Percentiles rank a stretch among this genome's conserved stretches.
phyloP scores from a whole-genome alignment of 2,329 filamentous ascomycete genomes.

The Pseudocercospora pini-densiflorae region DNA sequence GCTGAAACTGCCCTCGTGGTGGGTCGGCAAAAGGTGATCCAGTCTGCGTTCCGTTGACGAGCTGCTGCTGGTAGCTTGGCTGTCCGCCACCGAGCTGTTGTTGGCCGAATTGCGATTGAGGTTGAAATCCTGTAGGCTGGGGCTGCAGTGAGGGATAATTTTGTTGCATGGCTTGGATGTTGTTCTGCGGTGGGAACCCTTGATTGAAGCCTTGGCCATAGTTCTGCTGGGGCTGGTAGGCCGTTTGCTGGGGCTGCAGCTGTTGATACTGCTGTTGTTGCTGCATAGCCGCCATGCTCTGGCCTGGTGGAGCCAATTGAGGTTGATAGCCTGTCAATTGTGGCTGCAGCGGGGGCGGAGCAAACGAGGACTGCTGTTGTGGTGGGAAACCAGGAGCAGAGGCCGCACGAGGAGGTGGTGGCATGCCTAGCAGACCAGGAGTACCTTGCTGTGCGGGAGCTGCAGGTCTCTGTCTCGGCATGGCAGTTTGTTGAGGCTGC shows the following conservation, averaged over 20 bases:
- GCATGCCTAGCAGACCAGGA: conserved; percentile 68
- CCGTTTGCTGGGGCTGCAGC: conserved; percentile 45
- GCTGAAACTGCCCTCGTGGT: conserved; percentile 48
- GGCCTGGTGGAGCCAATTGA: conserved; percentile 53
- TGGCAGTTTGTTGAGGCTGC: conserved; percentile 45
- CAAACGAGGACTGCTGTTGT: conserved; percentile 67
- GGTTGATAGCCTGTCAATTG: conserved; percentile 77
- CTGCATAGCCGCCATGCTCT: conserved; percentile 43
- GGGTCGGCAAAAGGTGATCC: conserved; percentile 62
- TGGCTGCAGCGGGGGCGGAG: conserved; percentile 74
- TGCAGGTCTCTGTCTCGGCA: conserved; percentile 69
- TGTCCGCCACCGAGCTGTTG: conserved; percentile 30
- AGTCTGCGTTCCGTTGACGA: conserved; percentile 52
- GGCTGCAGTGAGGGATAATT: conserved; percentile 42
- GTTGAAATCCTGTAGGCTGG: conserved; percentile 63
- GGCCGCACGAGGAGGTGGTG: conserved; percentile 78
- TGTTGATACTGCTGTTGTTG: conserved; percentile 43
- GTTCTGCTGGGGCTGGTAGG: conserved; percentile 38
- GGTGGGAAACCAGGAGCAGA: conserved; percentile 75
- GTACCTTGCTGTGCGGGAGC: conserved; percentile 66
- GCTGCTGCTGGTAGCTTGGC: conserved; percentile 55
- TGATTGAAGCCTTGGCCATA: conserved; percentile 45
- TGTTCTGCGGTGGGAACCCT: conserved; percentile 41
- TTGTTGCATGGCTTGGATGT: conserved; percentile 39
- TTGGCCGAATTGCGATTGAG: conserved; percentile 28